These are phyloP conservation scores for Prunus persica DNA, from an alignment of 306 rosid genomes.

Conservation along the genomic window Prunus_persica_NCBIv2 NC_034009.1:39134001-39134500, in stretches of 20 bases:
- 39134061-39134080: background rate
- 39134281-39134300: slow-evolving; percentile 2
- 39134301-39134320: background rate
- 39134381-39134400: background rate
- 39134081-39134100: too few relatives aligned
- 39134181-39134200: background rate
- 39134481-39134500: too few relatives aligned
- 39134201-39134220: background rate
- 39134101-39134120: background rate
- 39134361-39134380: background rate
- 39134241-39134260: background rate
- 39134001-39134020: too few relatives aligned
- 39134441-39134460: too few relatives aligned
- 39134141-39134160: background rate
- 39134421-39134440: too few relatives aligned
- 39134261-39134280: background rate
- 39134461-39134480: too few relatives aligned
- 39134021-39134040: too few relatives aligned
- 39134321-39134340: background rate
- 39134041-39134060: too few relatives aligned
- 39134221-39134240: background rate
- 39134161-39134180: background rate
- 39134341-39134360: background rate
- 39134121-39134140: background rate
- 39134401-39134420: too few relatives aligned